Conservation (phyloP, 169 alveolate genomes). For the Plasmodium gallinaceum region DNA sequence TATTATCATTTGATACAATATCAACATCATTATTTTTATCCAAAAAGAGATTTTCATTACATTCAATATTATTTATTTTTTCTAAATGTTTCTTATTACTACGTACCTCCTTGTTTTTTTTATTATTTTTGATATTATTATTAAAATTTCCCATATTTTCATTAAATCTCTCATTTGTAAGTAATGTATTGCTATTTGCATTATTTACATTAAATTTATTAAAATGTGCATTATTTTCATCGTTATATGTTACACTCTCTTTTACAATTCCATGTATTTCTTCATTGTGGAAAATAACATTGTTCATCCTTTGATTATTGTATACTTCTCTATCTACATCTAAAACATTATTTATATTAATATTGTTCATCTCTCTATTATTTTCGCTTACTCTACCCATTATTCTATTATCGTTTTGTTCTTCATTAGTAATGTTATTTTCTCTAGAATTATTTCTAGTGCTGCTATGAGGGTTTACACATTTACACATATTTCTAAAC, state of each 20-base stretch:
- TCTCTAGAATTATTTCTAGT: constrained; percentile 1
- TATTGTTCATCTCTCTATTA: background rate
- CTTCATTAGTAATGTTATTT: background rate
- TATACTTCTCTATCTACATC: constrained; percentile 13
- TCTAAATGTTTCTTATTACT: background rate
- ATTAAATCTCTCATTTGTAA: constrained; percentile 1
- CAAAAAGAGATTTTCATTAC: background rate
- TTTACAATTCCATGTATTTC: background rate
- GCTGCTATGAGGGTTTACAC: background rate
- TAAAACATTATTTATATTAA: background rate
- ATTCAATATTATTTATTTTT: background rate
- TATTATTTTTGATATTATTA: constrained; percentile 11
- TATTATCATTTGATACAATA: background rate
- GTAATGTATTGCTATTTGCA: background rate
- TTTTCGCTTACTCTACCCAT: background rate
- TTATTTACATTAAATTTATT: constrained; percentile 1
- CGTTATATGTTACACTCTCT: too few species aligned
- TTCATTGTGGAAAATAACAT: constrained; percentile 8
- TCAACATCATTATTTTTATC: constrained; percentile 4
- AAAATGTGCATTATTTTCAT: too few species aligned
- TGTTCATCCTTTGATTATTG: constrained; percentile 3
- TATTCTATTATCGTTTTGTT: background rate
- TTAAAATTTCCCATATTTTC: constrained; percentile 6
- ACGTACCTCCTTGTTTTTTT: background rate
- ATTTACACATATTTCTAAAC: constrained; percentile 21